phyloP scores from a whole-genome alignment of 1,139 yeast species.

The Lodderomyces jiufengensis region DNA sequence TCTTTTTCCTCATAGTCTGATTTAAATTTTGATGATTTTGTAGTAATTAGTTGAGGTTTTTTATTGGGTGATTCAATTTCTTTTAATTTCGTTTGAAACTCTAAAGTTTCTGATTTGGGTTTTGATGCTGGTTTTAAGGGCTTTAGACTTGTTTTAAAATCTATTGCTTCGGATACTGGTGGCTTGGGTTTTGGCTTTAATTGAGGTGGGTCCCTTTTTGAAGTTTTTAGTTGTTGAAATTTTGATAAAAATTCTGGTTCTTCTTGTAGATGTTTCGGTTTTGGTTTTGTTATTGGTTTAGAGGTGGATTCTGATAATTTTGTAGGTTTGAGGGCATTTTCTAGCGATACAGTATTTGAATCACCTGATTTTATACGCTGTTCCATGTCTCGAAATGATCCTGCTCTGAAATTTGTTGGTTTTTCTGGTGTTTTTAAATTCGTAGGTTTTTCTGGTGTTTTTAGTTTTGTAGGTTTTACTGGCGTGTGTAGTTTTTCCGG shows the following conservation, averaged over 20 bases:
- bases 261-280: neutral
- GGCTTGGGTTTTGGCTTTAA: conserved; percentile 5
- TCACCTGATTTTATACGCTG: conserved; percentile 14
- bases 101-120: conserved; percentile 8
- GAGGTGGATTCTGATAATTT: conserved; percentile 6
- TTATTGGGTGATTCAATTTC: conserved; percentile 9
- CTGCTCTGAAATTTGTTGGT: neutral
- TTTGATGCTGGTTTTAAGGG: neutral
- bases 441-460: neutral
- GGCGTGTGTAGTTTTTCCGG: neutral
- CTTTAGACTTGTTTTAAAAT: neutral
- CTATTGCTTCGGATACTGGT: no score
- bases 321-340: neutral
- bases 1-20: conserved; percentile 21
- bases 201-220: conserved; percentile 1
- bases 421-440: neutral
- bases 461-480: no score
- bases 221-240: conserved; percentile 7
- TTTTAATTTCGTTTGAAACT: conserved; percentile 13
- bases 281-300: conserved; percentile 6
- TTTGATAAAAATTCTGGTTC: conserved; percentile 7
- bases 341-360: conserved; percentile 2
- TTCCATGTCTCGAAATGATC: conserved; percentile 23
- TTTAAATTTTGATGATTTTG: neutral
- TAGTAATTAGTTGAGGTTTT: conserved; percentile 3